These are phyloP conservation scores for Ilyonectria robusta DNA, from an alignment of 2,329 filamentous ascomycete genomes.

Conservation along the genomic window DNA sequence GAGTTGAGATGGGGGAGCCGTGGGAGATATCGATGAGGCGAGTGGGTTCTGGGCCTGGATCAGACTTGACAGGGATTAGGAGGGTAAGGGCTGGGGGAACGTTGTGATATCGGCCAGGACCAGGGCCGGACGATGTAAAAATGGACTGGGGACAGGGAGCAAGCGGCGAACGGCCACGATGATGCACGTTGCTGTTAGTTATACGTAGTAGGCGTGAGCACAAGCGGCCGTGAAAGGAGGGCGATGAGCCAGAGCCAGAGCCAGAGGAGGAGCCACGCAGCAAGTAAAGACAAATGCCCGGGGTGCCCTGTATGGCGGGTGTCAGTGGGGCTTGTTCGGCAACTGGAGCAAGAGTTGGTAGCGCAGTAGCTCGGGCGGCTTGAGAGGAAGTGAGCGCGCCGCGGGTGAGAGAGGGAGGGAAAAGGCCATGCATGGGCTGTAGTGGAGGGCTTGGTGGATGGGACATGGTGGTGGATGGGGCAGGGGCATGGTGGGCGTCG, in stretches of 20 bases:
- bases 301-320: slow-evolving; percentile 43
- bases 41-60: slow-evolving; percentile 33
- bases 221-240: slow-evolving; percentile 35
- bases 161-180: slow-evolving; percentile 35
- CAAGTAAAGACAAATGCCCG: slow-evolving; percentile 42
- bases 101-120: slow-evolving; percentile 32
- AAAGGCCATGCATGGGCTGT: slow-evolving; percentile 30
- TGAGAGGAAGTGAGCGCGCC: slow-evolving; percentile 19
- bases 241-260: slow-evolving; percentile 36
- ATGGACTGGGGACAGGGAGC: slow-evolving; percentile 30
- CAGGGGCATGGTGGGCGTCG: slow-evolving; percentile 31
- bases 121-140: slow-evolving; percentile 28
- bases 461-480: slow-evolving; percentile 35
- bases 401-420: not conserved
- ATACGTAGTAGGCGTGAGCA: slow-evolving; percentile 35
- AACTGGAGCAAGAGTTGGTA: slow-evolving; percentile 32
- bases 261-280: slow-evolving; percentile 44
- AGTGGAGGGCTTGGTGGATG: slow-evolving; percentile 23
- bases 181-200: slow-evolving; percentile 46
- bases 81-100: slow-evolving; percentile 33
- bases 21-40: slow-evolving; percentile 30
- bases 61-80: slow-evolving; percentile 30
- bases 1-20: slow-evolving; percentile 25
- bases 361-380: slow-evolving; percentile 9
- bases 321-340: slow-evolving; percentile 44